Base-by-base conservation (phyloP, 2,329 filamentous ascomycete genomes). In the Calonectria henricotiae region DNA sequence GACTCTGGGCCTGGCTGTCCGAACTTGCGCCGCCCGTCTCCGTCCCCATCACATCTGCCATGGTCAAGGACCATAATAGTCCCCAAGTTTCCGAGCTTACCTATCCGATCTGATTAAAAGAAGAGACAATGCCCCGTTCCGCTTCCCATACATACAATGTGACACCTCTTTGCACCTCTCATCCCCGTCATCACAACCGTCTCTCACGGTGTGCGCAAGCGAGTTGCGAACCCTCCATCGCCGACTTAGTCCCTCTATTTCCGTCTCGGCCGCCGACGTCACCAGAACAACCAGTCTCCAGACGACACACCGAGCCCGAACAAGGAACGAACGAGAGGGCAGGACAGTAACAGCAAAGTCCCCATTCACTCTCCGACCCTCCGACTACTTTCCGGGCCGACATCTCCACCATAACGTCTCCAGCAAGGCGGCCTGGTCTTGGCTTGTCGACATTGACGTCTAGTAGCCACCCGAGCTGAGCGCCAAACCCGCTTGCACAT, bases 401-500 rank as follows among this genome's bases (percentile, higher is more conserved):
- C 76, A 71, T 73, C 75, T 76, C 75, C 74, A 76, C 74, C 74
- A 77, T 73, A 76, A 71, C 76, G 72, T 77, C 76, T 71, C 76
- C 76, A 77, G 60, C 71, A 77, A 63, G 65, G 67, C 73, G 72
- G 66, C 73, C 73, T 77, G 71, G 72, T 68, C 75, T 76, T 76
- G 74, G 75, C 74, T 70, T 68, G 72, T 73, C 66, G 63, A 75
- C 71, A 66, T 70, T 65, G 68, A 69, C 63, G 62, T 69, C 68
- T 71, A 76, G 72, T 73, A 70, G 74, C 68, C 71, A 60, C 51
- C 75, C 70, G 67, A 79, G 78, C 75, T 79, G 77, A 79, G 78
- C 78, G 78, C 77, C 78, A 78, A 79, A 79, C 75, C 78, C 78
- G 77, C 77, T 78, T 79, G 76, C 72, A 74, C 67, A 62, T 51